phyloP scores from a whole-genome alignment of 1,284 basidiomycete genomes.

The Ceratobasidium sp. region DNA sequence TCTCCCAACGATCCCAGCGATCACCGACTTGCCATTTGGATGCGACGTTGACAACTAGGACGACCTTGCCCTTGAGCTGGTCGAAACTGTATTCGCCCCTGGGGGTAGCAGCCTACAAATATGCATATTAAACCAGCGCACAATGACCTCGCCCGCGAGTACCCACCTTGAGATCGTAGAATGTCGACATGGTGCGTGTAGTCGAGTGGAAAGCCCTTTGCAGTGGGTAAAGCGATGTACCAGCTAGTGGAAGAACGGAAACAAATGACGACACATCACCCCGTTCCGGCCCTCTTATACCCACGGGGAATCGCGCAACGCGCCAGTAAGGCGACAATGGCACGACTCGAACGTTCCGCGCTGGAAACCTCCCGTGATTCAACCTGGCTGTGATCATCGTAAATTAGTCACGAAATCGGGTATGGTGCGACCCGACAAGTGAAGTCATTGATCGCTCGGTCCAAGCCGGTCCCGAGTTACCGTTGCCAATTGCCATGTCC shows the following conservation, averaged over 20 bases:
- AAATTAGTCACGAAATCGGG: constrained; percentile 8
- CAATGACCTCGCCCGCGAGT: not conserved
- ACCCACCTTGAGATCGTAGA: constrained; percentile 47
- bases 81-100: constrained; percentile 62
- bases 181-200: constrained; percentile 42
- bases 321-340: not conserved
- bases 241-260: constrained; percentile 6
- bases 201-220: constrained; percentile 17
- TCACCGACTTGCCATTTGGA: constrained; percentile 65
- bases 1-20: not conserved
- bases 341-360: constrained; percentile 3
- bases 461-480: not conserved
- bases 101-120: constrained; percentile 31
- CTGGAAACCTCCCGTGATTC: not conserved
- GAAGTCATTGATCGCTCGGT: not conserved
- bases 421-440: constrained; percentile 12
- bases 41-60: constrained; percentile 75
- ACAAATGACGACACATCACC: constrained; percentile 1
- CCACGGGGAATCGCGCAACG: constrained; percentile 11
- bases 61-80: constrained; percentile 74
- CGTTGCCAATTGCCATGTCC: constrained; percentile 29
- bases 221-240: not conserved
- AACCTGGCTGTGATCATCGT: constrained; percentile 1
- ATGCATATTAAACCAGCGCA: not conserved
- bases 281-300: constrained; percentile 12